A percentile compares a stretch with the other conserved stretches of the same genome.
phyloP scores from a whole-genome alignment of 805 yeast genomes.

The Cyberlindnera euphorbiae region DNA sequence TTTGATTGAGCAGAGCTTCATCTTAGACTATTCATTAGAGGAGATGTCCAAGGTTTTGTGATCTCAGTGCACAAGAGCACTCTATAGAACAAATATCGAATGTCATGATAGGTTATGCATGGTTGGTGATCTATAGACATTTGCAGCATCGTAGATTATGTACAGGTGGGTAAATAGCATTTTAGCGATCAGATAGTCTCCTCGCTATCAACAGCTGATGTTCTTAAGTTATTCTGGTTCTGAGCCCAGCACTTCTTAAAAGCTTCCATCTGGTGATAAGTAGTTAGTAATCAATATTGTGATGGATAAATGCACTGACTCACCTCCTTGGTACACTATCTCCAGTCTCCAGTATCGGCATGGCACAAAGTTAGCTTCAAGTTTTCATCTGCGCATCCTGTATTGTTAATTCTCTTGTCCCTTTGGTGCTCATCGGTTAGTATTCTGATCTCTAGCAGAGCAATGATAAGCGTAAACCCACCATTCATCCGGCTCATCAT shows the following conservation, averaged over 20 bases:
- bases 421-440: slow-evolving; percentile 32
- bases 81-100: no score
- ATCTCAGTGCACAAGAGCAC: no score
- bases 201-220: slow-evolving; percentile 31
- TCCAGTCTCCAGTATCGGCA: slow-evolving; percentile 80
- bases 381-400: slow-evolving; percentile 79
- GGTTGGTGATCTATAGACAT: no score
- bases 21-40: slow-evolving; percentile 77
- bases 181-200: slow-evolving; percentile 6
- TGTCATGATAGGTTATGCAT: no score
- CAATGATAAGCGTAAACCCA: no score
- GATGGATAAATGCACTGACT: no score
- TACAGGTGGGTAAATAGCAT: no score
- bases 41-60: slow-evolving; percentile 52
- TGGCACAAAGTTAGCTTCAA: slow-evolving; percentile 68
- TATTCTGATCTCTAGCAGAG: no score
- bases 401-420: slow-evolving; percentile 67
- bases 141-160: no score
- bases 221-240: slow-evolving; percentile 35
- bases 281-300: neutral
- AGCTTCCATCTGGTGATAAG: slow-evolving; percentile 33
- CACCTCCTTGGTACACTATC: slow-evolving; percentile 63
- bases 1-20: slow-evolving; percentile 77
- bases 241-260: slow-evolving; percentile 40
- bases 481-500: slow-evolving; percentile 71